These are phyloP conservation scores for Psilocybe tampanensis DNA, from an alignment of 768 basidiomycete genomes.

Conservation along the genomic window DNA sequence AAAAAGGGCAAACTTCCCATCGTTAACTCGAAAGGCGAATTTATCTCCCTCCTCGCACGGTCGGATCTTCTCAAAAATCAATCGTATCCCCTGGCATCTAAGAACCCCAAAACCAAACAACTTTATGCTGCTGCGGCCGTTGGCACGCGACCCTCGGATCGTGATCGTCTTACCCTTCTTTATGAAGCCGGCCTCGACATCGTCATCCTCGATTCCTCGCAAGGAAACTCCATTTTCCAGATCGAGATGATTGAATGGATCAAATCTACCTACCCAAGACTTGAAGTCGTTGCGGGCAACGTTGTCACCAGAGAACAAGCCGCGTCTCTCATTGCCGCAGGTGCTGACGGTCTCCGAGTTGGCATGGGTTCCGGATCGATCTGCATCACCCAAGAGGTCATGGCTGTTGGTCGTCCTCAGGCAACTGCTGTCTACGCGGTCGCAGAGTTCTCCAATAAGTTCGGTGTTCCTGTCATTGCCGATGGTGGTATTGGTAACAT, in stretches of 20 bases:
- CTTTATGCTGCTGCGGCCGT: conserved; percentile 95
- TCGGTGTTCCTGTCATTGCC: conserved; percentile 95
- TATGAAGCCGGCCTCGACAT: conserved; percentile 96
- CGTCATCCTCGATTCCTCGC: conserved; percentile 92
- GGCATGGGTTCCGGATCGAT: conserved; percentile 99
- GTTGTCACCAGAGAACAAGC: conserved; percentile 98
- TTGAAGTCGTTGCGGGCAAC: conserved; percentile 96
- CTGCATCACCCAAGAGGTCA: conserved; percentile 99
- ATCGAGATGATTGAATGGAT: conserved; percentile 95
- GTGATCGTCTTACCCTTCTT: conserved; percentile 81
- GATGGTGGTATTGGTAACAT: conserved; percentile 96
- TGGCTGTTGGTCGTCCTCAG: conserved; percentile 98
- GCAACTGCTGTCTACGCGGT: conserved; percentile 98
- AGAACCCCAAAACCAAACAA: conserved; percentile 89
- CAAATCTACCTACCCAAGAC: conserved; percentile 79
- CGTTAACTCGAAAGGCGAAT: conserved; percentile 52
- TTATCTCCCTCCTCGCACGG: conserved; percentile 84
- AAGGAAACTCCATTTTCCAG: conserved; percentile 94
- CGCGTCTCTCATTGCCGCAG: conserved; percentile 88
- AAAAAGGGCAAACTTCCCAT: conserved; percentile 97
- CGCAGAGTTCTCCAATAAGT: conserved; percentile 88
- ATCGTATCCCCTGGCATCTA: conserved; percentile 93
- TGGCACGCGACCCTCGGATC: conserved; percentile 89
- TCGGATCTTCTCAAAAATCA: conserved; percentile 98
- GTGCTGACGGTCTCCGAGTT: conserved; percentile 92